Evolutionary conservation across 768 basidiomycete species (phyloP).

Genomic region (Suillus ampliporus): DNA sequence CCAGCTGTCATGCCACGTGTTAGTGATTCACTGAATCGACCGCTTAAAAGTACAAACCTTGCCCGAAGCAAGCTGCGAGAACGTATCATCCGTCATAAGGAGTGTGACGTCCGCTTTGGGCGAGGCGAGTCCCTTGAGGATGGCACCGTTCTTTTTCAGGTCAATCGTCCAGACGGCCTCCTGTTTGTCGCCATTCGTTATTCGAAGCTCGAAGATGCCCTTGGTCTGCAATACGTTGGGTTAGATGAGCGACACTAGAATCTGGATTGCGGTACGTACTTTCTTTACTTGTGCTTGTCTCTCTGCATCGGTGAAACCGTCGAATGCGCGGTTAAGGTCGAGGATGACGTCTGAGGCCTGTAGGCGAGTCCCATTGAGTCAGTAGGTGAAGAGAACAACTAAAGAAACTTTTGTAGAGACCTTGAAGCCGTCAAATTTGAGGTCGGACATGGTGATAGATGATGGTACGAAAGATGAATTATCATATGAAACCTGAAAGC

Average conservation of each 20-base stretch:
- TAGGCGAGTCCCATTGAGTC: neutral
- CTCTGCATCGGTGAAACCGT: constrained; percentile 60
- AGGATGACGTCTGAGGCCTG: constrained; percentile 75
- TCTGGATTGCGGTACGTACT: constrained; percentile 43
- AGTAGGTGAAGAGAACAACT: neutral
- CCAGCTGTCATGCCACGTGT: constrained; percentile 52
- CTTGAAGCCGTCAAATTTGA: constrained; percentile 80
- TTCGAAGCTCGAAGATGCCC: constrained; percentile 85
- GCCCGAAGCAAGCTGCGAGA: constrained; percentile 71
- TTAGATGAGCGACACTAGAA: neutral
- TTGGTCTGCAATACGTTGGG: constrained; percentile 60
- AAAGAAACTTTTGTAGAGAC: constrained; percentile 37
- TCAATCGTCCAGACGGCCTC: constrained; percentile 90
- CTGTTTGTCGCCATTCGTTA: constrained; percentile 75
- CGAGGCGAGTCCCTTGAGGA: constrained; percentile 66
- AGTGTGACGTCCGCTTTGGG: constrained; percentile 86
- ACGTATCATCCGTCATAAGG: constrained; percentile 76
- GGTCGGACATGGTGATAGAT: constrained; percentile 60
- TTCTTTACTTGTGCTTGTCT: constrained; percentile 77
- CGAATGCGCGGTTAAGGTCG: constrained; percentile 57
- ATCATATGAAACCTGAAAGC: too few relatives aligned
- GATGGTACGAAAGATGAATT: constrained; percentile 1
- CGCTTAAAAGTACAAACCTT: constrained; percentile 54
- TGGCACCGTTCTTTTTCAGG: constrained; percentile 80
- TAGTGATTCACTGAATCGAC: neutral